Conservation (phyloP, 495 filamentous ascomycete genomes). For the Aspergillus diversus region DNA sequence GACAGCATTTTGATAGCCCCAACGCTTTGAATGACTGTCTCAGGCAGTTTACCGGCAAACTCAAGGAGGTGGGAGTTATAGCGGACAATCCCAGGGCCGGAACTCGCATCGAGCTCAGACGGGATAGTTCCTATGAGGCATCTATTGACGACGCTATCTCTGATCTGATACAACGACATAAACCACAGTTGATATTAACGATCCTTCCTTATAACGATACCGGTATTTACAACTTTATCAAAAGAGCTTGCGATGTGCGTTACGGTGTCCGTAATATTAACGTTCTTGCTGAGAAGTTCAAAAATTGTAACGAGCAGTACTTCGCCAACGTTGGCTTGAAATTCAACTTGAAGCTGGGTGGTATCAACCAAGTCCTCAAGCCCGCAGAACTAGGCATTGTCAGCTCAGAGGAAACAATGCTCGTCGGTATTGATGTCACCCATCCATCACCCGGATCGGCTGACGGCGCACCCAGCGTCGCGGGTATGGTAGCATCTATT, state of each 20-base stretch:
- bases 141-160: slow-evolving; percentile 33
- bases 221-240: slow-evolving; percentile 63
- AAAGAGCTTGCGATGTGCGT: slow-evolving; percentile 16
- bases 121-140: slow-evolving; percentile 15
- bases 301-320: slow-evolving; percentile 52
- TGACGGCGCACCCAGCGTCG: slow-evolving; percentile 68
- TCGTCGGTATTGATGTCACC: slow-evolving; percentile 86
- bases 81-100: slow-evolving; percentile 23
- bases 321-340: slow-evolving; percentile 79
- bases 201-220: slow-evolving; percentile 58
- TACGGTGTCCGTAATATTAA: slow-evolving; percentile 24
- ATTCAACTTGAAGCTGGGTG: slow-evolving; percentile 86
- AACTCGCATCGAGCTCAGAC: slow-evolving; percentile 19
- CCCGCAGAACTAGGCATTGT: slow-evolving; percentile 58
- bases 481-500: slow-evolving; percentile 73
- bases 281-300: slow-evolving; percentile 51
- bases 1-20: slow-evolving; percentile 9
- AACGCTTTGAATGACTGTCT: slow-evolving; percentile 21
- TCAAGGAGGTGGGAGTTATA: slow-evolving; percentile 36
- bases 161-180: slow-evolving; percentile 34
- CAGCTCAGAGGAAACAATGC: slow-evolving; percentile 69
- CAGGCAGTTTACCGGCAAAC: slow-evolving; percentile 23
- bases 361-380: slow-evolving; percentile 70
- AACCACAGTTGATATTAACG: slow-evolving; percentile 61
- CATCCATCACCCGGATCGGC: slow-evolving; percentile 78